Evolutionary conservation across 768 basidiomycete species (phyloP).

Genomic region (Coprinopsis strossmayeri): DNA sequence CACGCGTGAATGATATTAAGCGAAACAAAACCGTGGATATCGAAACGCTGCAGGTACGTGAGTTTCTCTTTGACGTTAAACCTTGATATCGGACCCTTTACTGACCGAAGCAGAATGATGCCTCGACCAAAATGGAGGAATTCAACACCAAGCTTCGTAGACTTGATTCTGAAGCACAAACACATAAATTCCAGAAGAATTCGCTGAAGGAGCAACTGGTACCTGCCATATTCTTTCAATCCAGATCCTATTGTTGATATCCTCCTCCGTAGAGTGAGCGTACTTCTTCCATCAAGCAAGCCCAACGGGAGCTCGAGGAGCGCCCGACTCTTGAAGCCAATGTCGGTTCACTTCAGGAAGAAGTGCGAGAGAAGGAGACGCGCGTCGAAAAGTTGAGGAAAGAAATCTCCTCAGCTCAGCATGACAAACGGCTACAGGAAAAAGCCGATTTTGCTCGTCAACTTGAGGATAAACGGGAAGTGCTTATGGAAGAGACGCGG

Average conservation of each 20-base stretch:
- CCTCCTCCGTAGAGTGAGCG: constrained; percentile 36
- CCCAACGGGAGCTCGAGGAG: constrained; percentile 52
- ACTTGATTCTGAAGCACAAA: constrained; percentile 49
- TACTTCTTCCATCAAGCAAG: constrained; percentile 41
- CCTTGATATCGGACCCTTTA: neutral
- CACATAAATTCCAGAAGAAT: constrained; percentile 46
- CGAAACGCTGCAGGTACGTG: constrained; percentile 59
- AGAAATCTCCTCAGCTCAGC: constrained; percentile 54
- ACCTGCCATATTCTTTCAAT: constrained; percentile 14
- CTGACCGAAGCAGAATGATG: constrained; percentile 55
- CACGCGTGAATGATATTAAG: constrained; percentile 57
- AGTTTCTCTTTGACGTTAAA: neutral
- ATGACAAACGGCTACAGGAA: constrained; percentile 57
- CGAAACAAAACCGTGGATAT: constrained; percentile 56
- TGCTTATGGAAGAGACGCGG: constrained; percentile 63
- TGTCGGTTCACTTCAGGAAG: constrained; percentile 45
- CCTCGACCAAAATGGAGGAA: constrained; percentile 50
- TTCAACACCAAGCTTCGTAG: constrained; percentile 54
- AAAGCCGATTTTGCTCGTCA: constrained; percentile 44
- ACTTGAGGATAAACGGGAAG: constrained; percentile 66
- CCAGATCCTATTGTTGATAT: neutral
- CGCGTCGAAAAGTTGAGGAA: constrained; percentile 54
- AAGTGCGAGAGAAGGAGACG: constrained; percentile 64
- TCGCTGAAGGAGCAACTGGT: constrained; percentile 55
- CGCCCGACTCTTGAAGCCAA: constrained; percentile 48